phyloP scores from a whole-genome alignment of 441 rosid species.

The Eutrema salsugineum region DNA sequence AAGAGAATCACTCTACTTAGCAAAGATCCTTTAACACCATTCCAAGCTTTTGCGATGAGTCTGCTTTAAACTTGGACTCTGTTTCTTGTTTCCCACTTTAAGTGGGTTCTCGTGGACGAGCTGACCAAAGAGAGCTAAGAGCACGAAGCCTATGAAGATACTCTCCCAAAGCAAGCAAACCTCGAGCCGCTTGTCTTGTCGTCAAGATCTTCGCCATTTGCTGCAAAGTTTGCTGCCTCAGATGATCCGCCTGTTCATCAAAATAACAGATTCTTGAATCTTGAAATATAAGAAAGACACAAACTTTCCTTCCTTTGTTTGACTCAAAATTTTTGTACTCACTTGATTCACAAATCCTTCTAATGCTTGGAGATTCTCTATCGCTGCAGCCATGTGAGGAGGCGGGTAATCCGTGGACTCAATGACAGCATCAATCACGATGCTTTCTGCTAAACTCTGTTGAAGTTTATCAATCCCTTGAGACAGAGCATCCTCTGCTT shows the following conservation, averaged over 20 bases:
- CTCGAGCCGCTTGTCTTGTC: conserved; percentile 77
- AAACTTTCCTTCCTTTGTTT: background rate
- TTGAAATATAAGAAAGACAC: background rate
- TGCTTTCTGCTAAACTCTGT: conserved; percentile 56
- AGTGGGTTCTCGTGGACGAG: conserved; percentile 61
- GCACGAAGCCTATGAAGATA: conserved; percentile 85
- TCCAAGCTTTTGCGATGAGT: conserved; percentile 10
- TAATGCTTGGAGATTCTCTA: conserved; percentile 63
- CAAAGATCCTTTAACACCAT: background rate
- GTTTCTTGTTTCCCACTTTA: conserved; percentile 12
- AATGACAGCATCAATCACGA: conserved; percentile 27
- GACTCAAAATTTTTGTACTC: background rate
- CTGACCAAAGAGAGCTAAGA: conserved; percentile 81
- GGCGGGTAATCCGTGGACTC: conserved; percentile 30
- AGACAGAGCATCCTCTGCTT: conserved; percentile 90
- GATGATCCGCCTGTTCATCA: conserved; percentile 74
- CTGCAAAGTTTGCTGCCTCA: conserved; percentile 69
- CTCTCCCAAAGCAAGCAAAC: conserved; percentile 73
- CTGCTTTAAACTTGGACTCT: background rate
- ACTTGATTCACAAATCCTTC: conserved; percentile 87
- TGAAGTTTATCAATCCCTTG: conserved; percentile 90
- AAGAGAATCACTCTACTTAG: conserved; percentile 11
- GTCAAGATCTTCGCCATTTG: conserved; percentile 71
- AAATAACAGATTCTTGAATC: background rate
- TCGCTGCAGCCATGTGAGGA: conserved; percentile 49